Evolutionary conservation across 306 rosid genomes (phyloP), one percentile per base, ranked within the genome.

Genomic region (Crotalaria pallida): DNA sequence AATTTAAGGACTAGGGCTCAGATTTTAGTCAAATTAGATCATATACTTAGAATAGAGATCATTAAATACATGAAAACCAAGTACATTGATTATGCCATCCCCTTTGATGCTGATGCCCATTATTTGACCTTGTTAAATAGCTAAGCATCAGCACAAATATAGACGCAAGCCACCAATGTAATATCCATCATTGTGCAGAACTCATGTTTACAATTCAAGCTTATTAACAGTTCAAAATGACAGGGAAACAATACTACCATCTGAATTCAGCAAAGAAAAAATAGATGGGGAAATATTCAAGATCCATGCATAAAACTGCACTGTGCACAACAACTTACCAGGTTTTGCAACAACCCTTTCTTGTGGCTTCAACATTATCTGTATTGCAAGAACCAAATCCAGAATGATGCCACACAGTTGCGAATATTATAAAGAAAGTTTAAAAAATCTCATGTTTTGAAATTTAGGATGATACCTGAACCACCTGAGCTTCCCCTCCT

Each of bases 401-500:
- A 73, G 26, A 38, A 65, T 1, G 10, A 55, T 34, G 17, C 58
- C 17, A 67, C 12, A 29, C 72, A 52, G 9, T 44, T 44, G 47
- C 22, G 12, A 57, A 73, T 65, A 50, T 22, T 34, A 51, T 18
- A 48, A 47, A 65, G 40, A 68, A 43, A 58, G 48, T 45, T 19
- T 38, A 38, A 23, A 36, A 52, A 13, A 2, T 22, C 48, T 15
- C 22, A 22, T 0, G 23, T 31, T 21, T 41, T 56, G 1, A 44
- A 61, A 41, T 38, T 65, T 48, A 31, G 26, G 79, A 38, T 51
- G 29, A 82, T 88, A 91, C 97, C 96, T 95, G 99, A 76, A 95
- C 90, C 49, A 91, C 88, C 75, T 95, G 99, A 80, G 96, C 95
- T 88, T 91, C 99, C 53, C 96, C 96, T 10, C 99, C 99, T 80